Conservation (phyloP, 805 yeast species). For the Candida schatavii region DNA sequence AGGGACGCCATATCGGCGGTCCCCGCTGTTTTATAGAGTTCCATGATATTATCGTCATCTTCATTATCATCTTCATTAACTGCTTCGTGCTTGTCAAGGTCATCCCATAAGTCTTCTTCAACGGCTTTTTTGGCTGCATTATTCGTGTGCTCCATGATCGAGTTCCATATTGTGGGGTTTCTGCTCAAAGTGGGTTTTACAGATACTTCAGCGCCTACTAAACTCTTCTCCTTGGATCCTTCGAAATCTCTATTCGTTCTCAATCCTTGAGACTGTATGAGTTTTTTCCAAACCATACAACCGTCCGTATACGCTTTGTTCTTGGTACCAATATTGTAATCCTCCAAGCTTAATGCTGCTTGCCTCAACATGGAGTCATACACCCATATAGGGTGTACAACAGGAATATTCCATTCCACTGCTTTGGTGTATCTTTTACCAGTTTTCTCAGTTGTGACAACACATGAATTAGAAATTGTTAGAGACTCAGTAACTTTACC, state of each 20-base stretch:
- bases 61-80: constrained; percentile 8
- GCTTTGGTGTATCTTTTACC: constrained; percentile 57
- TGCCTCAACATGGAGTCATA: constrained; percentile 44
- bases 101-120: constrained; percentile 6
- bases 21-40: neutral
- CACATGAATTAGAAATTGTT: constrained; percentile 39
- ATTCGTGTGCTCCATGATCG: constrained; percentile 29
- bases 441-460: constrained; percentile 47
- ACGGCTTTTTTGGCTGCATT: constrained; percentile 7
- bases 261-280: constrained; percentile 5
- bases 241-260: neutral
- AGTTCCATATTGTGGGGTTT: constrained; percentile 40
- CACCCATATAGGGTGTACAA: constrained; percentile 51
- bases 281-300: constrained; percentile 37
- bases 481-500: constrained; percentile 53
- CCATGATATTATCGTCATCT: constrained; percentile 10
- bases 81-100: constrained; percentile 14
- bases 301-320: constrained; percentile 22
- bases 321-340: constrained; percentile 33
- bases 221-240: constrained; percentile 4
- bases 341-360: constrained; percentile 38
- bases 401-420: constrained; percentile 50
- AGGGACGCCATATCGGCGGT: constrained; percentile 5
- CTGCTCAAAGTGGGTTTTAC: constrained; percentile 13
- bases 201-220: constrained; percentile 6